phyloP scores from a whole-genome alignment of 1,284 basidiomycete species.

The Cutaneotrichosporon cavernicola region DNA sequence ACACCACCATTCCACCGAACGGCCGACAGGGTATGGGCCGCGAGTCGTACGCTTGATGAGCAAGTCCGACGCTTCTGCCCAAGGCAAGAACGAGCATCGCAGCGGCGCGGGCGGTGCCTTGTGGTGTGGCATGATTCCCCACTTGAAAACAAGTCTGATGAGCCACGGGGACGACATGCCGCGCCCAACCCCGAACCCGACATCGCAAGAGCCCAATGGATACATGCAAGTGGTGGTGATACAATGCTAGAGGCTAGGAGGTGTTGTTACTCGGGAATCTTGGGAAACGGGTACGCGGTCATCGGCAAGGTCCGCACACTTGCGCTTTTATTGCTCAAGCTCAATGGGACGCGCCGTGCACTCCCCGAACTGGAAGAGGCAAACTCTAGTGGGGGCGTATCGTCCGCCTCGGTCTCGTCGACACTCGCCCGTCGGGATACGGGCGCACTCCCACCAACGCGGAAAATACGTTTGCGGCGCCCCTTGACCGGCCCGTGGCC shows the following conservation, averaged over 20 bases:
- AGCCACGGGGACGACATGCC: too few relatives aligned
- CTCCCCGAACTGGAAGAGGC: constrained; percentile 18
- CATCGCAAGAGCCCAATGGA: background rate
- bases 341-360: constrained; percentile 11
- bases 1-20: too few relatives aligned
- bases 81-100: too few relatives aligned
- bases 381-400: constrained; percentile 27
- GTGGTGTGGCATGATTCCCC: too few relatives aligned
- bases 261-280: constrained; percentile 23
- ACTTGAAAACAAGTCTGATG: too few relatives aligned
- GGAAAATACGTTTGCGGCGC: constrained; percentile 70
- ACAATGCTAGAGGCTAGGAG: background rate
- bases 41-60: too few relatives aligned
- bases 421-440: background rate
- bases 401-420: constrained; percentile 18
- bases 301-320: background rate
- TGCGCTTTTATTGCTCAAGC: background rate
- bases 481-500: constrained; percentile 60
- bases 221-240: constrained; percentile 10
- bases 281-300: constrained; percentile 40
- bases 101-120: too few relatives aligned
- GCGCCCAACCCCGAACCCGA: too few relatives aligned
- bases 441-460: constrained; percentile 59
- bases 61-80: too few relatives aligned
- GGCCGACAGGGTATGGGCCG: too few relatives aligned